Percentiles rank a stretch among this genome's conserved stretches.
phyloP scores from a whole-genome alignment of 2,329 filamentous ascomycete genomes.

The Aspergillus sp. region DNA sequence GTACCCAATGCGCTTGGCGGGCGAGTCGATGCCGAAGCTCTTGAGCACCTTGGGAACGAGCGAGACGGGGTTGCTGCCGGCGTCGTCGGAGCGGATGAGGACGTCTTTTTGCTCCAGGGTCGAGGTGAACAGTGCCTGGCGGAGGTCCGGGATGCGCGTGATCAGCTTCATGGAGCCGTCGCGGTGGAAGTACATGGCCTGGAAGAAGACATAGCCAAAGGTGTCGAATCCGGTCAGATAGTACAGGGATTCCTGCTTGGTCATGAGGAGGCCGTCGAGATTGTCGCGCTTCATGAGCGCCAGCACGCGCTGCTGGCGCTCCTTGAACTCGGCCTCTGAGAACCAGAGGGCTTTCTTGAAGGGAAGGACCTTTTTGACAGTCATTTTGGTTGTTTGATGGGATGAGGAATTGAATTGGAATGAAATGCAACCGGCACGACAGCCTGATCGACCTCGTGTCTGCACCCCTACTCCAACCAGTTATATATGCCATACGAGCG shows the following conservation, averaged over 20 bases:
- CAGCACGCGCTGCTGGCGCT: constrained; percentile 21
- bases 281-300: constrained; percentile 32
- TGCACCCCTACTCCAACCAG: too few species aligned
- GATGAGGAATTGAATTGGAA: too few species aligned
- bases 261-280: constrained; percentile 35
- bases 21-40: constrained; percentile 29
- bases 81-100: constrained; percentile 30
- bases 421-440: too few species aligned
- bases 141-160: constrained; percentile 27
- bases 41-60: constrained; percentile 28
- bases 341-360: constrained; percentile 32
- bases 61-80: constrained; percentile 28
- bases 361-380: constrained; percentile 6
- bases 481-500: too few species aligned
- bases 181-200: constrained; percentile 37
- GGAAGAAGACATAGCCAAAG: constrained; percentile 39
- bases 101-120: constrained; percentile 29
- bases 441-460: too few species aligned
- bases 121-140: constrained; percentile 35
- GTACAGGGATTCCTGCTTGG: constrained; percentile 33
- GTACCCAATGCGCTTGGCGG: constrained; percentile 30
- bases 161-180: constrained; percentile 33
- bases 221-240: constrained; percentile 35
- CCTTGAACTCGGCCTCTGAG: constrained; percentile 23
- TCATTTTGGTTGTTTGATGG: not conserved